phyloP scores from a whole-genome alignment of 139 green algal species.

The Gonium pectorale region DNA sequence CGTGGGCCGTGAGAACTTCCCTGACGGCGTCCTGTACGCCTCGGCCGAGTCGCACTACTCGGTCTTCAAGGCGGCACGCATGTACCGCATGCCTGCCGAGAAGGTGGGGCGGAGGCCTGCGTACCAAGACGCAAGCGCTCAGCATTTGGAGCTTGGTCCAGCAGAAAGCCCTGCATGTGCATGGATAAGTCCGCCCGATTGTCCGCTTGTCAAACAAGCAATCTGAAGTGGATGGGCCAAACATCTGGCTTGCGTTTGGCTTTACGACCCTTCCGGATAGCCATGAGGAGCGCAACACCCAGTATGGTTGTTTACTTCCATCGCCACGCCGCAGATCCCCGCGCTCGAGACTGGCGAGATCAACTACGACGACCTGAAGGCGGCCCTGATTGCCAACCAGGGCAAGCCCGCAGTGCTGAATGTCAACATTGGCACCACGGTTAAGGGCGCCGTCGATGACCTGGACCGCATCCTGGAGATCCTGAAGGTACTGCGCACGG shows the following conservation, averaged over 20 bases:
- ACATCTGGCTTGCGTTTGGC: no score
- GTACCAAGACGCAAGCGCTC: no score
- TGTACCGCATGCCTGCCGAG: conserved; percentile 96
- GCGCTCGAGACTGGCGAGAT: conserved; percentile 91
- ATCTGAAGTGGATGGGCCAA: no score
- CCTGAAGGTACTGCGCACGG: conserved; percentile 37
- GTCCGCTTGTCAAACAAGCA: no score
- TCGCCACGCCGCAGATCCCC: conserved; percentile 50
- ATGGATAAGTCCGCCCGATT: no score
- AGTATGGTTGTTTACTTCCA: no score
- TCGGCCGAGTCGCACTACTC: conserved; percentile 96
- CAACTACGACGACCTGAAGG: conserved; percentile 88
- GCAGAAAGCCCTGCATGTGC: no score
- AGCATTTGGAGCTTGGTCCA: no score
- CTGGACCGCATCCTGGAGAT: conserved; percentile 72
- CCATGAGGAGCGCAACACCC: no score
- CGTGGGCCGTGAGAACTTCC: conserved; percentile 89
- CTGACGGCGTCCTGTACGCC: conserved; percentile 92
- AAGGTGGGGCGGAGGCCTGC: conserved; percentile 77
- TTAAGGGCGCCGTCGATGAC: conserved; percentile 88
- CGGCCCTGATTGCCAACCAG: conserved; percentile 72
- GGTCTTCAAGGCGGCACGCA: conserved; percentile 95
- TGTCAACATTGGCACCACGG: conserved; percentile 97
- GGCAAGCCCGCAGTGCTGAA: conserved; percentile 94
- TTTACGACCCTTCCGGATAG: no score